These are phyloP conservation scores for Botrytis medusae DNA, from an alignment of 2,329 filamentous ascomycete species.

Conservation along the genomic window DNA sequence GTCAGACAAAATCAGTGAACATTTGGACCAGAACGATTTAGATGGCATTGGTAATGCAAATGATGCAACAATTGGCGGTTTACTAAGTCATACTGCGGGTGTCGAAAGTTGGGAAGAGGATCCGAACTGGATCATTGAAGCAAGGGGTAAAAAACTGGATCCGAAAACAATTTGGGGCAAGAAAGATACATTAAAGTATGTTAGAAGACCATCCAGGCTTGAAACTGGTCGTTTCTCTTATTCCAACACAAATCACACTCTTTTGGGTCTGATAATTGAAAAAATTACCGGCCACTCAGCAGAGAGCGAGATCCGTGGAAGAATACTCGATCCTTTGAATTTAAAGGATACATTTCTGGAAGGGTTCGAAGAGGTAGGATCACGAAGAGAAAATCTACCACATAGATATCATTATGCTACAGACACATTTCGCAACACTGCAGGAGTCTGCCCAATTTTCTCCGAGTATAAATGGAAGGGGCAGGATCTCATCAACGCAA, in stretches of 20 bases:
- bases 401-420: slow-evolving; percentile 26
- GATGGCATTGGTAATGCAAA: slow-evolving; percentile 21
- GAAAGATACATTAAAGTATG: slow-evolving; percentile 24
- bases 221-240: neutral
- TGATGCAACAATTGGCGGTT: slow-evolving; percentile 16
- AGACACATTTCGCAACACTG: slow-evolving; percentile 19
- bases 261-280: neutral
- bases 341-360: slow-evolving; percentile 25
- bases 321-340: slow-evolving; percentile 18
- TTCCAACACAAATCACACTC: neutral
- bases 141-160: slow-evolving; percentile 21
- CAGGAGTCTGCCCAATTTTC: slow-evolving; percentile 24
- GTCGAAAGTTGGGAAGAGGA: slow-evolving; percentile 28
- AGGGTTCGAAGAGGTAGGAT: slow-evolving; percentile 19
- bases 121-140: slow-evolving; percentile 23
- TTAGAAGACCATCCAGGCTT: slow-evolving; percentile 12
- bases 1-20: slow-evolving; percentile 10
- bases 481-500: slow-evolving; percentile 22
- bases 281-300: neutral
- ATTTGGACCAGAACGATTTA: slow-evolving; percentile 12
- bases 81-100: slow-evolving; percentile 26
- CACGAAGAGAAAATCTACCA: neutral
- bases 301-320: neutral
- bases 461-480: neutral
- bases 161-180: slow-evolving; percentile 23